A percentile compares a stretch with the other conserved stretches of the same genome.
These are phyloP conservation scores for Penicillium sp. DNA, from an alignment of 2,329 filamentous ascomycete species.

Conservation along the genomic window DNA sequence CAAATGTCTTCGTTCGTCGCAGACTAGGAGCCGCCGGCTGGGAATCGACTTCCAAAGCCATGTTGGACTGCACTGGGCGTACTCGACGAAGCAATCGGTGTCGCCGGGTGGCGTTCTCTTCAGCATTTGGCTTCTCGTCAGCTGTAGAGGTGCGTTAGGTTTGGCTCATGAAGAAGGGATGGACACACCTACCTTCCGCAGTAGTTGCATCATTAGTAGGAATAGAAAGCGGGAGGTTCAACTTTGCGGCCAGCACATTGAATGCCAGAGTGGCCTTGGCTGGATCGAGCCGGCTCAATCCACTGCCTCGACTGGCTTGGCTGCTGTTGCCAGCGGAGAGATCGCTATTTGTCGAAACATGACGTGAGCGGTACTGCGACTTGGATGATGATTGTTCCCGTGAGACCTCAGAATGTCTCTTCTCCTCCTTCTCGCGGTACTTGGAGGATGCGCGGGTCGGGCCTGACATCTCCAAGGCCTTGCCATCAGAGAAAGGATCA, in stretches of 20 bases:
- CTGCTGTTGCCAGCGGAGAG: conserved; percentile 9
- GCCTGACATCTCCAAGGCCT: conserved; percentile 5
- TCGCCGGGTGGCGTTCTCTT: conserved; percentile 11
- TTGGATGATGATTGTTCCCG: background rate
- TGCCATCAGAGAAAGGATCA: conserved; percentile 21
- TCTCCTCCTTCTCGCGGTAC: conserved; percentile 4
- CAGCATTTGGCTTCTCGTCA: background rate
- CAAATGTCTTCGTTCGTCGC: conserved; percentile 40
- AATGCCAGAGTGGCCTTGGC: conserved; percentile 26
- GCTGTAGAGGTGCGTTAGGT: conserved; percentile 2
- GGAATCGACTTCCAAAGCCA: conserved; percentile 22
- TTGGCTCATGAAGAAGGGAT: background rate
- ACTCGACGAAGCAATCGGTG: conserved; percentile 27
- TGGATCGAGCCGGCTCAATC: conserved; percentile 23
- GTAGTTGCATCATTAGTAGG: conserved; percentile 4
- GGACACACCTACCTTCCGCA: conserved; percentile 6
- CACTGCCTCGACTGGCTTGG: conserved; percentile 9
- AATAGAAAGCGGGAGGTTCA: conserved; percentile 21
- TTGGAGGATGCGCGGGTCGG: background rate
- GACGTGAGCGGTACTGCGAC: conserved; percentile 18
- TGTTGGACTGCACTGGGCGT: conserved; percentile 33
- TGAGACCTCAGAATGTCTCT: conserved; percentile 1
- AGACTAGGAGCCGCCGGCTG: conserved; percentile 21
- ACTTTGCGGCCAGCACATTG: conserved; percentile 26
- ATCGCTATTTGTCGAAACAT: conserved; percentile 4